Base-by-base conservation (phyloP, 208 protist species). In the Tritrichomonas foetus region DNA sequence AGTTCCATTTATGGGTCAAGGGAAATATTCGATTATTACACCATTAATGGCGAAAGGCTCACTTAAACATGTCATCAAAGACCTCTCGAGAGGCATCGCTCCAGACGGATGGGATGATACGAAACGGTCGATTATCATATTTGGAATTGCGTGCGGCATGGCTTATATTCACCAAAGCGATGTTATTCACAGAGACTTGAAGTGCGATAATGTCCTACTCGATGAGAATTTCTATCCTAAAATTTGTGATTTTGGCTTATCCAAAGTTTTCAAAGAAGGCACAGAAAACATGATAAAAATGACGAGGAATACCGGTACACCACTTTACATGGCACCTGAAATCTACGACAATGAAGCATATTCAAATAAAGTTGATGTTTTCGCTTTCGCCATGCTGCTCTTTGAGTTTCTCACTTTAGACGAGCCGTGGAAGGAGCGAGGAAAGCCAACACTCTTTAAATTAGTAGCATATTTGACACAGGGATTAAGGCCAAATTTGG, bases 271-370 rank as follows among this genome's bases (percentile, higher is more conserved):
- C 47, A 50, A 41, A n/a, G 50, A 47, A 14, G 66, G 66, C 14
- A 69, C 93, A 3, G 74, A 82, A 36, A 50, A n/a, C 20, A 33
- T 41, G 11, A n/a, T 47, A 36, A 14, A 25, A 50, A 82, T 50
- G 74, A 50, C 74, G 14, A 36, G 74, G 3, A 41, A 50, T 50
- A 82, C 50, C 33, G 74, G 74, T 9, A 82, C 74, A 33, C 50
- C 74, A 47, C 74, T 50, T 50, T 82, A 41, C 41, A 82, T 82
- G 74, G 74, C 74, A 33, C 74, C 74, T 47, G 74, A 82, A 82
- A 41, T 82, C 41, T 82, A 50, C 27, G 50, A 47, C 41, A 50
- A 33, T 9, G 14, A 82, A 20, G 50, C n/a, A 82, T 82, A 82
- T 36, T 33, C 47, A 50, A 41, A 82, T n/a, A 82, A 82, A 82